phyloP scores from a whole-genome alignment of 768 basidiomycete species.

The Saitozyma podzolica region DNA sequence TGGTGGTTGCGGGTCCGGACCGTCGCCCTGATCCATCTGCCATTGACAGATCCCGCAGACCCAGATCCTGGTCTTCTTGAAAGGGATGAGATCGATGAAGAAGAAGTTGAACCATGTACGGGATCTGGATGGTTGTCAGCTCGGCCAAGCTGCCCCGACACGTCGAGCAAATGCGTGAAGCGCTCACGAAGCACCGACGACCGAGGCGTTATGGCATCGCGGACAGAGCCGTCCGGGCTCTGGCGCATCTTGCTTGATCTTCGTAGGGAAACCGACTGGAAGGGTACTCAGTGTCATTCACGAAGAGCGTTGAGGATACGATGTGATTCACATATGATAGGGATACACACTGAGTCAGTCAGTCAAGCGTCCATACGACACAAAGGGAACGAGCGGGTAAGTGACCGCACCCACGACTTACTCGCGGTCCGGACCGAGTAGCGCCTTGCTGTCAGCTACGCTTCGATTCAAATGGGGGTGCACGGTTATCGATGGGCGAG shows the following conservation, averaged over 20 bases:
- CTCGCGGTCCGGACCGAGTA: too few species aligned
- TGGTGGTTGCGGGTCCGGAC: constrained; percentile 46
- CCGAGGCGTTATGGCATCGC: constrained; percentile 35
- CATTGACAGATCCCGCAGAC: constrained; percentile 45
- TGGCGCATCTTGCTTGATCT: constrained; percentile 38
- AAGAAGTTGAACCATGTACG: constrained; percentile 46
- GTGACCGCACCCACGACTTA: too few species aligned
- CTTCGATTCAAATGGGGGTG: too few species aligned
- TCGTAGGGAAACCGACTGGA: constrained; percentile 41
- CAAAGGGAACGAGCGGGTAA: too few species aligned
- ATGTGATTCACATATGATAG: constrained; percentile 37
- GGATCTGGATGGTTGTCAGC: constrained; percentile 22
- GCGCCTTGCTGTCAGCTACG: too few species aligned
- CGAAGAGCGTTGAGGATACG: neutral
- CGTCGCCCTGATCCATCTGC: constrained; percentile 45
- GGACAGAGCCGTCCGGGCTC: constrained; percentile 39
- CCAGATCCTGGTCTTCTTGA: constrained; percentile 37
- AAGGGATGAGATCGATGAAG: constrained; percentile 45
- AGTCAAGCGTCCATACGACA: neutral
- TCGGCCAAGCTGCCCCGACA: neutral
- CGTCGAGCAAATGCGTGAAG: neutral
- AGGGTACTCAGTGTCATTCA: neutral
- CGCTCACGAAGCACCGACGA: constrained; percentile 7
- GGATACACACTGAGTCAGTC: constrained; percentile 40
- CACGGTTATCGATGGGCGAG: too few species aligned